Evolutionary conservation across 805 yeast genomes (phyloP), one percentile per base, ranked within the genome.

Genomic region (Pichia insulana): DNA sequence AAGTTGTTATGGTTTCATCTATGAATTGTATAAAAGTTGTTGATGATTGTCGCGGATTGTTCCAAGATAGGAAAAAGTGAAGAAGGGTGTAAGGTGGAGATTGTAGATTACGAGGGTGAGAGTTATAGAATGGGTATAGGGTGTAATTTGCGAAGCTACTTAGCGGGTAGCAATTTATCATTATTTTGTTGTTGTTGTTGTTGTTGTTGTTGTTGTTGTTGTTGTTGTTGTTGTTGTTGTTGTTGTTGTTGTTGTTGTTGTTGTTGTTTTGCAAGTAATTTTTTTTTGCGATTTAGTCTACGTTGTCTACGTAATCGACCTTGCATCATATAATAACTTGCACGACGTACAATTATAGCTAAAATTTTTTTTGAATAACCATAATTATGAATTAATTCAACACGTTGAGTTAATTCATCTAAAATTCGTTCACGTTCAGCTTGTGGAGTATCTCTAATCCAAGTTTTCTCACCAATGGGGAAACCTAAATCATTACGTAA

Each of bases 261-360:
- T 16, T 12, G 12, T 49, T 57, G 2, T 52, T 28, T n/a, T 6
- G 15, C 15, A 11, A n/a, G 15, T n/a, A n/a, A 11, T 28, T 4
- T 7, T n/a, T 71, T 69, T 30, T 42, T 47, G 15, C 47, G 40
- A 20, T 64, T 67, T 30, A 71, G 69, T 49, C 86, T 65, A 58
- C 88, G 67, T 42, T 79, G 83, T 44, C 81, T 70, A 54, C 94
- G 71, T 40, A 83, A 62, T 50, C 88, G 67, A 11, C 85, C 80
- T 58, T 83, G 94, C 89, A 81, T 83, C 66, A 77, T 64, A 42
- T 79, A 75, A 58, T 87, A 87, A 13, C 88, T 77, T 1, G 92
- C 95, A 43, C 95, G 72, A 52, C 90, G 74, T 26, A 87, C 76
- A 15, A 87, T 77, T 0, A 81, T 78, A 54, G 85, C 90, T 30